Percentiles rank a stretch among this genome's conserved stretches.
Evolutionary conservation across 306 rosid genomes (phyloP).

Genomic region (Quercus suber): DNA sequence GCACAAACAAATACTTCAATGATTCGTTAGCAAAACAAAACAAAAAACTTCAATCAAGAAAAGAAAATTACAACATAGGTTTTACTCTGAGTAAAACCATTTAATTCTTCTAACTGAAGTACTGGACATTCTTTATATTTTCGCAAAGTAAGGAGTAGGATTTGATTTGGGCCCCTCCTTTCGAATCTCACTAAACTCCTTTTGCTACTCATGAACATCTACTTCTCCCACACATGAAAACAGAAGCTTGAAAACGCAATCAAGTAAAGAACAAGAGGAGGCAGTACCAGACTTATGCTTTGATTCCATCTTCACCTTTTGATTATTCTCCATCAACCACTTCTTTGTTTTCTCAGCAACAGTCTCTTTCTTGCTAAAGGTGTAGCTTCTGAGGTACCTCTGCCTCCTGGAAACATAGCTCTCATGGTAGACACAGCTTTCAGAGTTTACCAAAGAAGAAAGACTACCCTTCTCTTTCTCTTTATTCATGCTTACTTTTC

Average conservation of each 20-base stretch:
- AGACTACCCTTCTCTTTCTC: background rate
- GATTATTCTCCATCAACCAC: background rate
- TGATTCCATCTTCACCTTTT: too few species aligned
- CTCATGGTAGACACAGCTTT: background rate
- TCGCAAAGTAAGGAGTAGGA: too few species aligned
- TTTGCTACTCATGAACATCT: background rate
- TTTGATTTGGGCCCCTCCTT: too few species aligned
- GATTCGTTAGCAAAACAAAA: too few species aligned
- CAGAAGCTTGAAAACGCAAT: background rate
- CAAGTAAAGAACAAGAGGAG: background rate
- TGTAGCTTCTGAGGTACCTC: background rate
- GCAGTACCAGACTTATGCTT: background rate
- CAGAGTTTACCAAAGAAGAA: background rate
- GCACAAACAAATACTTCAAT: too few species aligned
- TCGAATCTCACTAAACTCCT: background rate
- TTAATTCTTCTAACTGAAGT: too few species aligned
- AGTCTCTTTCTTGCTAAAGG: background rate
- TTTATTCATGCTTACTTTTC: background rate
- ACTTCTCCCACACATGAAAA: background rate
- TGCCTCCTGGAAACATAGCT: conserved; percentile 9
- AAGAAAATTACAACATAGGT: background rate
- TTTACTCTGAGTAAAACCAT: background rate
- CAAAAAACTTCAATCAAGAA: too few species aligned
- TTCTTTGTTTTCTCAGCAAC: background rate
- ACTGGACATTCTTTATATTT: too few species aligned